A percentile compares a stretch with the other conserved stretches of the same genome.
These are phyloP conservation scores for Phialophora tarda DNA, from an alignment of 2,329 filamentous ascomycete species.

Conservation along the genomic window DNA sequence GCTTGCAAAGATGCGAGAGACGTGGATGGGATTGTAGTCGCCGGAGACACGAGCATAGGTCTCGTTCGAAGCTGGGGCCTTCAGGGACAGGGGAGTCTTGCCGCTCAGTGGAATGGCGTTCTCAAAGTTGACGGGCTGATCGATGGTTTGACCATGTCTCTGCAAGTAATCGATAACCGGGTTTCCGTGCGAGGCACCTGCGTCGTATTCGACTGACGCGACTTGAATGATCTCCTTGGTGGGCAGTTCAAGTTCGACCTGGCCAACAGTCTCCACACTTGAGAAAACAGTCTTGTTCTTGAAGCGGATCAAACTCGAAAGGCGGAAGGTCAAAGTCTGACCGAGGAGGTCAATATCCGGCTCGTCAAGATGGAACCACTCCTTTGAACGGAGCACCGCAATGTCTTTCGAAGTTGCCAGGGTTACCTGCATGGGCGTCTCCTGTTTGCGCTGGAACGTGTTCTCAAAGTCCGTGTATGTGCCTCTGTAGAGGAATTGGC, in stretches of 20 bases:
- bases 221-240: slow-evolving; percentile 98
- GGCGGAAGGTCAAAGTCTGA: slow-evolving; percentile 93
- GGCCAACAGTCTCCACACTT: slow-evolving; percentile 86
- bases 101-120: slow-evolving; percentile 95
- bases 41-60: slow-evolving; percentile 97
- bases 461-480: slow-evolving; percentile 93
- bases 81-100: slow-evolving; percentile 84
- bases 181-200: slow-evolving; percentile 89
- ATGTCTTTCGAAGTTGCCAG: slow-evolving; percentile 88
- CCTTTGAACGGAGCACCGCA: slow-evolving; percentile 91
- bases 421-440: slow-evolving; percentile 93
- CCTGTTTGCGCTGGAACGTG: slow-evolving; percentile 96
- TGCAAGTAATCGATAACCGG: slow-evolving; percentile 95
- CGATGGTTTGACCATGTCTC: slow-evolving; percentile 87
- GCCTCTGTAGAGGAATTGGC: slow-evolving; percentile 96
- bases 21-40: slow-evolving; percentile 98
- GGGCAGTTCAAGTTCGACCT: slow-evolving; percentile 90
- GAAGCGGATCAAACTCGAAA: slow-evolving; percentile 88
- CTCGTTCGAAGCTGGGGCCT: slow-evolving; percentile 94
- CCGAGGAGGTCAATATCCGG: slow-evolving; percentile 84
- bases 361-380: slow-evolving; percentile 93
- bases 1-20: slow-evolving; percentile 92
- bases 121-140: slow-evolving; percentile 96
- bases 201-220: slow-evolving; percentile 94
- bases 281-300: slow-evolving; percentile 94